A percentile compares a stretch with the other conserved stretches of the same genome.
phyloP scores from a whole-genome alignment of 164 flowering plant genomes.

The Stephania japonica region DNA sequence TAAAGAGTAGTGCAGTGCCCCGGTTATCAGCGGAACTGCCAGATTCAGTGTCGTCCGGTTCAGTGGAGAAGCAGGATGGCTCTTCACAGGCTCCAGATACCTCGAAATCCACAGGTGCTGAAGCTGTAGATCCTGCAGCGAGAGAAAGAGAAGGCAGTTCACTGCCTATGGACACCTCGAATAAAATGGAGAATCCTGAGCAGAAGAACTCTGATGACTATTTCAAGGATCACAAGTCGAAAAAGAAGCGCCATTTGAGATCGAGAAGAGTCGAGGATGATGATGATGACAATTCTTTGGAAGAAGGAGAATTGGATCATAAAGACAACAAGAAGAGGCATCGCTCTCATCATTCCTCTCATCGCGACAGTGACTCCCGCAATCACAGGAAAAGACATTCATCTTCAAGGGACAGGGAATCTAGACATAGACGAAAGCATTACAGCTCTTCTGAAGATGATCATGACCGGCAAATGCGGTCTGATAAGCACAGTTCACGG shows the following conservation, averaged over 20 bases:
- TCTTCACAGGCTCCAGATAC: slow-evolving; percentile 11
- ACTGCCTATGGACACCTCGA: slow-evolving; percentile 25
- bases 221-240: slow-evolving; percentile 30
- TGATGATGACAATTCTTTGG: slow-evolving; percentile 12
- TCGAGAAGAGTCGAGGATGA: slow-evolving; percentile 32
- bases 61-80: not conserved
- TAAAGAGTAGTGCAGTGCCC: slow-evolving; percentile 50
- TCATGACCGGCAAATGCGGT: slow-evolving; percentile 19
- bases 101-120: slow-evolving; percentile 25
- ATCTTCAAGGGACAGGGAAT: slow-evolving; percentile 35
- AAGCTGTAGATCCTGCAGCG: slow-evolving; percentile 16
- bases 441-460: slow-evolving; percentile 42
- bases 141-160: slow-evolving; percentile 64
- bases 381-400: slow-evolving; percentile 42
- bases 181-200: slow-evolving; percentile 26
- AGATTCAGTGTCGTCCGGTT: slow-evolving; percentile 35
- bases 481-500: slow-evolving; percentile 24
- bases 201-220: slow-evolving; percentile 29
- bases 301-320: slow-evolving; percentile 26
- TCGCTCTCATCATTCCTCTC: slow-evolving; percentile 45
- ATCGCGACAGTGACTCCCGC: slow-evolving; percentile 38
- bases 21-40: slow-evolving; percentile 46
- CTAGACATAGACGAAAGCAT: slow-evolving; percentile 17
- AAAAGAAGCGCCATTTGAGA: slow-evolving; percentile 48
- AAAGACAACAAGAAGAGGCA: slow-evolving; percentile 47